Evolutionary conservation across 768 basidiomycete species (phyloP), one percentile per base, ranked within the genome.

Genomic region (Boletus rubroflammeus): DNA sequence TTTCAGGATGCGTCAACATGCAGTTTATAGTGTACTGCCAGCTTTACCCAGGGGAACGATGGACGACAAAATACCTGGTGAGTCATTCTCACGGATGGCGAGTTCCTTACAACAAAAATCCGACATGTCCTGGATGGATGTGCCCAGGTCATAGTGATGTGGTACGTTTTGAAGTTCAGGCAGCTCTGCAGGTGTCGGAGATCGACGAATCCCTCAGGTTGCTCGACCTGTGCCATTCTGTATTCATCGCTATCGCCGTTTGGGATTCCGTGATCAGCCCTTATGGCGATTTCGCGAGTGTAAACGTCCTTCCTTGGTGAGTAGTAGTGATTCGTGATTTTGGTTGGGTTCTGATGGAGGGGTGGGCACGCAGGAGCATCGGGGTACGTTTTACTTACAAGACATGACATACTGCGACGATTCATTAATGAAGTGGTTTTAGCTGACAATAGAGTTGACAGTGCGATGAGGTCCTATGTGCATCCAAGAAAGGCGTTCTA

Each of bases 1-100:
- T 67, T 34, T 67, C 65, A 5, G 65, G 65, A 53, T 67, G 65
- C 34, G 50, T 65, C 38, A 61, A 43, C 28, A 58, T 67, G 63
- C 65, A 68, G 54, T 68, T 62, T 35, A 34, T 66, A 13, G 42
- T 66, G 45, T 68, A 65, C 51, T 68, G 51, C 54, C 60, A 62
- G 32, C 3, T 43, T n/a, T 60, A 60, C 32, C n/a, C 63, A 2
- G 13, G 11, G 2, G 65, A 67, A 10, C 36, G 40, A 35, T 63
- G 61, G 66, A 42, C 23, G 15, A 63, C 52, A 31, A 63, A 57
- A 40, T 43, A 23, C 1, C 34, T 67, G 42, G 66, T 68, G 13
- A 50, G 65, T 52, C 23, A 17, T 6, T 0, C 28, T 39, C n/a
- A 31, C 2, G 11, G 34, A 28, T 39, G n/a, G 0, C 13, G 14